Conservation (phyloP, 1,284 basidiomycete species). For the Erythrobasidium hasegawianum region DNA sequence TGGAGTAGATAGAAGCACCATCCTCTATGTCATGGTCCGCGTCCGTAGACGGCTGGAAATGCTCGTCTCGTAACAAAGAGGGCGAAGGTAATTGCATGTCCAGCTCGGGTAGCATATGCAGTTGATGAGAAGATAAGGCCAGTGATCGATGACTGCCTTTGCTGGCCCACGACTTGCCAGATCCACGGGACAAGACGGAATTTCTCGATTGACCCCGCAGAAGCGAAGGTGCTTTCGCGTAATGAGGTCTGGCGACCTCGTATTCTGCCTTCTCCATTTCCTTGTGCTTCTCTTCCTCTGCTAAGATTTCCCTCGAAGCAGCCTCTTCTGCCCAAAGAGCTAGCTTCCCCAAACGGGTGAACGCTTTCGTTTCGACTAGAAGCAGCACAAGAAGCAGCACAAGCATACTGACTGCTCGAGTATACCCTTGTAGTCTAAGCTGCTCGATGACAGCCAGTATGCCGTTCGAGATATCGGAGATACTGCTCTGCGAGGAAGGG, state of each 20-base stretch:
- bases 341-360: background rate
- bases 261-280: background rate
- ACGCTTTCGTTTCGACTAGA: background rate
- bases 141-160: too few relatives aligned
- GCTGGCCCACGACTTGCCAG: too few relatives aligned
- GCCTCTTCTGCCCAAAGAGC: background rate
- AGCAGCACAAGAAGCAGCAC: background rate
- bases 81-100: conserved; percentile 13
- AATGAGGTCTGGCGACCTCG: too few relatives aligned
- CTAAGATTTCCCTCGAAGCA: background rate
- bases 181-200: too few relatives aligned
- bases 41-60: background rate
- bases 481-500: background rate
- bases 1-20: too few relatives aligned
- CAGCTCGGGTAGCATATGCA: conserved; percentile 11
- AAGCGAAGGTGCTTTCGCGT: too few relatives aligned
- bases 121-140: background rate
- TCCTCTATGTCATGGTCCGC: too few relatives aligned
- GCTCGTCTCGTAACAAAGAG: conserved; percentile 3
- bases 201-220: too few relatives aligned
- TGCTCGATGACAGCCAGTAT: background rate
- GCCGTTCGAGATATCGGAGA: background rate
- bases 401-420: background rate
- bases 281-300: background rate
- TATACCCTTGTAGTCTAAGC: background rate